Conservation (phyloP, 495 filamentous ascomycete genomes). For the Lindgomyces ingoldianus region DNA sequence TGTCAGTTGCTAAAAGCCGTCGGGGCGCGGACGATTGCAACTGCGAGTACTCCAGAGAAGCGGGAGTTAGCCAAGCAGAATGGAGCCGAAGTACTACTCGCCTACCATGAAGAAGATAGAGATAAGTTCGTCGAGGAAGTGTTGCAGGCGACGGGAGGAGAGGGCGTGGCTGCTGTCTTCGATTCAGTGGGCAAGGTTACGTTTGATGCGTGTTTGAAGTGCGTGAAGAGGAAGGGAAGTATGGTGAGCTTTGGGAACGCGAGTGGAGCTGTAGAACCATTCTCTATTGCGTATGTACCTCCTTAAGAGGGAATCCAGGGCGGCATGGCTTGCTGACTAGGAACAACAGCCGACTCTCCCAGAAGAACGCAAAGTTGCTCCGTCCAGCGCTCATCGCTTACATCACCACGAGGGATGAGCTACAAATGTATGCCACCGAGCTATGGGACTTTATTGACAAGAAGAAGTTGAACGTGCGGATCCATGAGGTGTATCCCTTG, state of each 20-base stretch:
- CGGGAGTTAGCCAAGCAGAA: slow-evolving; percentile 75
- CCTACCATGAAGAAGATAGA: slow-evolving; percentile 63
- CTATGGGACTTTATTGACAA: slow-evolving; percentile 70
- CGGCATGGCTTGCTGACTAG: neutral
- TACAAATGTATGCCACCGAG: slow-evolving; percentile 68
- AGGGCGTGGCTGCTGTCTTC: slow-evolving; percentile 79
- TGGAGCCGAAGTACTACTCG: slow-evolving; percentile 72
- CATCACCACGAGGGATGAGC: slow-evolving; percentile 74
- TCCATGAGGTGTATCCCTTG: slow-evolving; percentile 83
- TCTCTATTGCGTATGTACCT: slow-evolving; percentile 62
- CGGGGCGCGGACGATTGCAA: slow-evolving; percentile 82
- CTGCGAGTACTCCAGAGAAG: slow-evolving; percentile 75
- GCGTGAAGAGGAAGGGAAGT: slow-evolving; percentile 78
- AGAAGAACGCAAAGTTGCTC: slow-evolving; percentile 80
- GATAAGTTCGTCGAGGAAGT: slow-evolving; percentile 40
- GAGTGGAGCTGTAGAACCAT: slow-evolving; percentile 74
- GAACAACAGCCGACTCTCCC: slow-evolving; percentile 53
- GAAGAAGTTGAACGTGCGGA: slow-evolving; percentile 68
- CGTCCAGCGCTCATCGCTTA: slow-evolving; percentile 76
- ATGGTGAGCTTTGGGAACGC: slow-evolving; percentile 88
- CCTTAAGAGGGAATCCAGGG: neutral
- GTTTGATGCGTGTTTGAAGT: slow-evolving; percentile 80
- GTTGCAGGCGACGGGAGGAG: slow-evolving; percentile 42
- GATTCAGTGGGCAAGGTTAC: slow-evolving; percentile 88
- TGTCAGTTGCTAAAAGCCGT: slow-evolving; percentile 71